Evolutionary conservation across 805 yeast species (phyloP).

Genomic region (Teunomyces cretensis): DNA sequence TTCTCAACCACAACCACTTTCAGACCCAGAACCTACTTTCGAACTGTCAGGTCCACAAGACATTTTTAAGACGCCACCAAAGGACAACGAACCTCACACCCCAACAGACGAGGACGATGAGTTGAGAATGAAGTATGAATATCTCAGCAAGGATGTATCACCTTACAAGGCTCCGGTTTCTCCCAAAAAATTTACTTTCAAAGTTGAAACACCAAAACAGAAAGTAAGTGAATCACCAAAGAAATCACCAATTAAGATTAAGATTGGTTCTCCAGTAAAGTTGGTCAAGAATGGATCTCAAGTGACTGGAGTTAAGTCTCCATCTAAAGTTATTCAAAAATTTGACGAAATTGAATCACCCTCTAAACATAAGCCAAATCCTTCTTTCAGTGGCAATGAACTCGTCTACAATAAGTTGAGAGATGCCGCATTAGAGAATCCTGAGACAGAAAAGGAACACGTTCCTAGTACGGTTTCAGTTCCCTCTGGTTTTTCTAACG

Average conservation of each 20-base stretch:
- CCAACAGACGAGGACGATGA: slow-evolving; percentile 10
- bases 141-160: slow-evolving; percentile 5
- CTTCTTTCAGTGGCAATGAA: background rate
- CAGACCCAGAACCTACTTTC: too few species aligned
- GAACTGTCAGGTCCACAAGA: slow-evolving; percentile 6
- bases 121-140: slow-evolving; percentile 11
- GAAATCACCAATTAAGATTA: slow-evolving; percentile 36
- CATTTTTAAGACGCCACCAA: slow-evolving; percentile 31
- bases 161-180: slow-evolving; percentile 10
- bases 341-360: slow-evolving; percentile 9
- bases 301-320: slow-evolving; percentile 22
- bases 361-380: background rate
- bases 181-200: slow-evolving; percentile 7
- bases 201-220: background rate
- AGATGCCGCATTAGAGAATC: slow-evolving; percentile 3
- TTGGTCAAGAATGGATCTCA: slow-evolving; percentile 29
- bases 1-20: slow-evolving; percentile 7
- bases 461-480: background rate
- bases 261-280: slow-evolving; percentile 40
- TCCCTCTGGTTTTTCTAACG: slow-evolving; percentile 2
- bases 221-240: slow-evolving; percentile 8
- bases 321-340: background rate
- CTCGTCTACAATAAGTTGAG: slow-evolving; percentile 10
- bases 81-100: slow-evolving; percentile 3
- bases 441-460: background rate